Percentiles rank a stretch among this genome's conserved stretches.
phyloP scores from a whole-genome alignment of 2,329 filamentous ascomycete genomes.

The Fonsecaea pedrosoi region DNA sequence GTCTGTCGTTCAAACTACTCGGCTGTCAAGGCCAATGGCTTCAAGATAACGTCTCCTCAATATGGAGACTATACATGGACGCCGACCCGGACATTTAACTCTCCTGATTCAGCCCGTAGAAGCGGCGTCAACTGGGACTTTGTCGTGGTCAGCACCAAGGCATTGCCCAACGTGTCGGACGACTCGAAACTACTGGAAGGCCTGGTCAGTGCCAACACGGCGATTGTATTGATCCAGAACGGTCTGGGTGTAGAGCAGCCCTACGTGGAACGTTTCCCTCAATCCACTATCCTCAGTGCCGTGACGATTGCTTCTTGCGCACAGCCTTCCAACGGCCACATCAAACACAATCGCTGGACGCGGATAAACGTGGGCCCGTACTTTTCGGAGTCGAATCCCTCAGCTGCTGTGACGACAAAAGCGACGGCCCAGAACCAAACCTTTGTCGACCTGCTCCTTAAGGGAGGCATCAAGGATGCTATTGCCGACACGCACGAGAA shows the following conservation, averaged over 20 bases:
- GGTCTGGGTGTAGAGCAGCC: constrained; percentile 73
- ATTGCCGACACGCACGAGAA: constrained; percentile 69
- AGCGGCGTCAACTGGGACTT: constrained; percentile 64
- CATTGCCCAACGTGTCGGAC: constrained; percentile 69
- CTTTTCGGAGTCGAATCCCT: constrained; percentile 55
- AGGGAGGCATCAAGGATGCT: constrained; percentile 69
- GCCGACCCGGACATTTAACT: constrained; percentile 68
- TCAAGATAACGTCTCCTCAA: constrained; percentile 68
- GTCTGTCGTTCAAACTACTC: constrained; percentile 77
- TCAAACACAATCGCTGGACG: constrained; percentile 77
- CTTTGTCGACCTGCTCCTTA: constrained; percentile 54
- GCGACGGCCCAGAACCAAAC: constrained; percentile 48
- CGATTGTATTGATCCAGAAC: constrained; percentile 72
- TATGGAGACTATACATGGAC: constrained; percentile 72
- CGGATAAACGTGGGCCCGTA: constrained; percentile 73
- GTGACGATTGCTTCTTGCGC: constrained; percentile 74
- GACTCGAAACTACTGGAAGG: constrained; percentile 68
- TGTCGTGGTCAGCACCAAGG: constrained; percentile 74
- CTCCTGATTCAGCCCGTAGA: constrained; percentile 61
- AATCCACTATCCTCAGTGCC: constrained; percentile 67
- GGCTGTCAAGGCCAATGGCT: constrained; percentile 66
- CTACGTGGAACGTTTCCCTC: constrained; percentile 67
- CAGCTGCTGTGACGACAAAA: constrained; percentile 40
- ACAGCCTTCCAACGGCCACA: constrained; percentile 66
- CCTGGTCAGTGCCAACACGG: constrained; percentile 62